Conservation (phyloP, 2,329 filamentous ascomycete species). For the Aspergillus ruber region DNA sequence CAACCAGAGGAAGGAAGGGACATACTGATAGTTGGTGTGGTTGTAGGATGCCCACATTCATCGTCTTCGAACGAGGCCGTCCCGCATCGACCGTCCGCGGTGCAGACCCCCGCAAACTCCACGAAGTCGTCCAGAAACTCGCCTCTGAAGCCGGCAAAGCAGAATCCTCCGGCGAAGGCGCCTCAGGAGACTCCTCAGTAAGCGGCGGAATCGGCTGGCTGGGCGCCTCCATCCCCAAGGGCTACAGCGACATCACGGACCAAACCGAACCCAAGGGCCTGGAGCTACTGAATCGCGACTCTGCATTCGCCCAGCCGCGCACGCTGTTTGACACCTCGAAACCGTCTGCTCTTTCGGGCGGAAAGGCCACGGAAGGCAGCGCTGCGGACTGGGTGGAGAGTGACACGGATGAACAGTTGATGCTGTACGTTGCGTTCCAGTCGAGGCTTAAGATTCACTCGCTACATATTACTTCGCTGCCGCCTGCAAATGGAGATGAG, state of each 20-base stretch:
- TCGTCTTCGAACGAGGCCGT: constrained; percentile 71
- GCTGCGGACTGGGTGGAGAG: constrained; percentile 86
- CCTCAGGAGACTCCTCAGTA: constrained; percentile 25
- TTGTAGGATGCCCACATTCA: constrained; percentile 74
- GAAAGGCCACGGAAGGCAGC: constrained; percentile 45
- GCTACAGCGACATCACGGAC: constrained; percentile 77
- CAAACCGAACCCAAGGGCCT: constrained; percentile 72
- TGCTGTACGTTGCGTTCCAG: constrained; percentile 88
- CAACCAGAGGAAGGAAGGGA: not conserved
- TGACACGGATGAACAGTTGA: constrained; percentile 92
- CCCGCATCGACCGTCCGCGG: constrained; percentile 65
- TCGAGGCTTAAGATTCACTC: constrained; percentile 84
- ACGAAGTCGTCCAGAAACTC: constrained; percentile 64
- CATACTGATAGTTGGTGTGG: constrained; percentile 1
- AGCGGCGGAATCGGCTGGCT: constrained; percentile 56
- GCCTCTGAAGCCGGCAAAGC: constrained; percentile 54
- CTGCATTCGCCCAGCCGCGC: constrained; percentile 64
- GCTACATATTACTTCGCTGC: constrained; percentile 74
- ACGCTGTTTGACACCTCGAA: constrained; percentile 65
- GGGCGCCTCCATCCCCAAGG: constrained; percentile 67
- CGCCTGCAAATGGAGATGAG: constrained; percentile 43
- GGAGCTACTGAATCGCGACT: constrained; percentile 83
- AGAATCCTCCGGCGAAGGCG: constrained; percentile 36
- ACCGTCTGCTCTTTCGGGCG: constrained; percentile 54
- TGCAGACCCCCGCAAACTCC: constrained; percentile 65